Conservation (phyloP, 495 filamentous ascomycete species). For the Delitschia confertaspora region DNA sequence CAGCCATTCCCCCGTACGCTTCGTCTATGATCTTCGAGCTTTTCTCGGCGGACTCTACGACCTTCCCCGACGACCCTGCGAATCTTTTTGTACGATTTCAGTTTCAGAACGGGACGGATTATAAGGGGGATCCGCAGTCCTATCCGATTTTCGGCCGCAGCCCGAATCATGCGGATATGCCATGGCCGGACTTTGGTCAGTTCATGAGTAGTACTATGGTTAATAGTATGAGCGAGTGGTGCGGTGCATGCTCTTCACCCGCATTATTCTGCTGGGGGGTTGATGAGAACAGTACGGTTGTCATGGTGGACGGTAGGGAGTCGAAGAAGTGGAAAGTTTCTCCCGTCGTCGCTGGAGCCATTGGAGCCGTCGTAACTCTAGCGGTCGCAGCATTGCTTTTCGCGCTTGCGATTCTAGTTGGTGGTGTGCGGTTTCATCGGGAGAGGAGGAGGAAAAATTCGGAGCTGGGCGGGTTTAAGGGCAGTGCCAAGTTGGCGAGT, state of each 20-base stretch:
- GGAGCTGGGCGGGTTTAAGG: constrained; percentile 33
- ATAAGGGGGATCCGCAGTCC: constrained; percentile 38
- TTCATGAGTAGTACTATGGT: constrained; percentile 54
- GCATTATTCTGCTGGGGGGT: constrained; percentile 51
- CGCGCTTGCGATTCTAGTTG: constrained; percentile 32
- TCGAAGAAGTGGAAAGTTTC: constrained; percentile 7
- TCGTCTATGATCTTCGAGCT: constrained; percentile 70
- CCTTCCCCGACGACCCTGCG: constrained; percentile 42
- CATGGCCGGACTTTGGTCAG: constrained; percentile 54
- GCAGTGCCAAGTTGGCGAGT: constrained; percentile 31
- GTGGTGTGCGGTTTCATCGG: constrained; percentile 34
- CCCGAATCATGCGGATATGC: constrained; percentile 45
- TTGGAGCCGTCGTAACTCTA: constrained; percentile 33
- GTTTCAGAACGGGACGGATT: constrained; percentile 55
- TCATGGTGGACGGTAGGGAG: neutral
- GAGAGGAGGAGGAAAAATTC: constrained; percentile 1
- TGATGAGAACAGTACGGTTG: constrained; percentile 3
- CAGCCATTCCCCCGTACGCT: constrained; percentile 57
- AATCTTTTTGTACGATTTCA: constrained; percentile 69
- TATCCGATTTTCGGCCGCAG: constrained; percentile 55
- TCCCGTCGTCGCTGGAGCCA: constrained; percentile 30
- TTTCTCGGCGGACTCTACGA: constrained; percentile 40
- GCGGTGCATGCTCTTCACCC: constrained; percentile 49
- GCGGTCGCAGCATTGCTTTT: constrained; percentile 26
- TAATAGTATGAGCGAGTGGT: constrained; percentile 55